Evolutionary conservation across 2,329 filamentous ascomycete genomes (phyloP).

Genomic region (Alternaria ventricosa): DNA sequence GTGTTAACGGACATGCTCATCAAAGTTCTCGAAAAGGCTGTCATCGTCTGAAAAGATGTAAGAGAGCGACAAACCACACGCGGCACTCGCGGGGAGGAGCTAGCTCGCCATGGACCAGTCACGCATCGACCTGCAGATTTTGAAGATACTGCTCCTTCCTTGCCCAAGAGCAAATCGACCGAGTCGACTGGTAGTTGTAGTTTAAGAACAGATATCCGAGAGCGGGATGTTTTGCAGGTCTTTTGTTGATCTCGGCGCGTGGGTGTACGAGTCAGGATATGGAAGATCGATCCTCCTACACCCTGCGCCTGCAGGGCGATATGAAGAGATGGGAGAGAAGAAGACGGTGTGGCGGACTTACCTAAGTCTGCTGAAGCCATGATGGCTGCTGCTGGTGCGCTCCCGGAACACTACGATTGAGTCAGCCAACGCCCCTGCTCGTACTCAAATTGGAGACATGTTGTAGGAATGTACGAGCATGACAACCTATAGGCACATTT

Average conservation of each 20-base stretch:
- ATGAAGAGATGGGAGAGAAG: no score
- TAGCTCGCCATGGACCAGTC: not conserved
- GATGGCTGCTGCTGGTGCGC: not conserved
- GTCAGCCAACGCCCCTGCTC: not conserved
- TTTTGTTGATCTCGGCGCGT: slow-evolving; percentile 1
- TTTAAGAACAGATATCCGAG: not conserved
- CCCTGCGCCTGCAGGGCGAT: not conserved
- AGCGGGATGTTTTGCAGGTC: not conserved
- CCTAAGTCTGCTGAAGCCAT: not conserved
- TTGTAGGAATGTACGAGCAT: not conserved
- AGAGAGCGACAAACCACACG: not conserved
- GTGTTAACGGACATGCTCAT: not conserved
- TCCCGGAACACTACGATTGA: not conserved
- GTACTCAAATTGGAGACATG: not conserved
- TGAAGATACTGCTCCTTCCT: not conserved
- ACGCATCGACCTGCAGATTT: not conserved
- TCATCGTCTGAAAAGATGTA: not conserved
- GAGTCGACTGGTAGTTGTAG: not conserved
- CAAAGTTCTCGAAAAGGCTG: not conserved
- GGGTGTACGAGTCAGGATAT: not conserved
- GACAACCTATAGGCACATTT: not conserved
- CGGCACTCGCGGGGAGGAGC: not conserved
- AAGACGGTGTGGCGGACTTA: not conserved
- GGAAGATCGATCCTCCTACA: not conserved
- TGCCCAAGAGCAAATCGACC: not conserved